A percentile compares a stretch with the other conserved stretches of the same genome.
phyloP scores from a whole-genome alignment of 2,329 filamentous ascomycete species.

The Sclerotiophoma versabilis region DNA sequence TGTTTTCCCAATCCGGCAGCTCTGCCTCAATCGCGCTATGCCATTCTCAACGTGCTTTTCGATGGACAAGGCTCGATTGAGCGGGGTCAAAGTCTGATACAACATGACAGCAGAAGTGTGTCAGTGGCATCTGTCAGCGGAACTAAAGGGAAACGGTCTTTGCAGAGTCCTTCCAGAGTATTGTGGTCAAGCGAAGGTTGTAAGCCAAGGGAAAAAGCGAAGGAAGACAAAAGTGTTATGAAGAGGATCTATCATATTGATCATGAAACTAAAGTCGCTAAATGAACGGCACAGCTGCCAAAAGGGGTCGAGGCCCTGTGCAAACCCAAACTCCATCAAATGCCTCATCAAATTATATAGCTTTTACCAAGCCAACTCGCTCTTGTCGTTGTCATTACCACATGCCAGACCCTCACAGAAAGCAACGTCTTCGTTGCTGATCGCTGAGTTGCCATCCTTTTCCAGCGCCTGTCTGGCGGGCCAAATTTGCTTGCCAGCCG shows the following conservation, averaged over 20 bases:
- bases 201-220: background rate
- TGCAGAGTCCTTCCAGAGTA: background rate
- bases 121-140: background rate
- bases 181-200: background rate
- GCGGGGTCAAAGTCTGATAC: slow-evolving; percentile 3
- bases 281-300: slow-evolving; percentile 5
- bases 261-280: slow-evolving; percentile 12
- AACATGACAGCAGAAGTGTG: background rate
- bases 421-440: slow-evolving; percentile 36
- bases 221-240: background rate
- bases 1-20: slow-evolving; percentile 18
- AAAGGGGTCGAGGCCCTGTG: slow-evolving; percentile 25
- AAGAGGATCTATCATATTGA: background rate
- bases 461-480: slow-evolving; percentile 53
- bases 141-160: background rate
- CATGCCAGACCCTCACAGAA: slow-evolving; percentile 40
- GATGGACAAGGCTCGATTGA: slow-evolving; percentile 1
- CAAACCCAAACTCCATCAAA: slow-evolving; percentile 30
- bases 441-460: slow-evolving; percentile 22
- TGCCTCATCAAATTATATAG: slow-evolving; percentile 17
- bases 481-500: slow-evolving; percentile 59
- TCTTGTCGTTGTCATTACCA: slow-evolving; percentile 37
- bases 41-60: slow-evolving; percentile 1
- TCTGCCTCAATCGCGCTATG: background rate
- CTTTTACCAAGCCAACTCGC: slow-evolving; percentile 34